Evolutionary conservation across 2,329 filamentous ascomycete genomes (phyloP).

Genomic region (Scedosporium minutisporum): DNA sequence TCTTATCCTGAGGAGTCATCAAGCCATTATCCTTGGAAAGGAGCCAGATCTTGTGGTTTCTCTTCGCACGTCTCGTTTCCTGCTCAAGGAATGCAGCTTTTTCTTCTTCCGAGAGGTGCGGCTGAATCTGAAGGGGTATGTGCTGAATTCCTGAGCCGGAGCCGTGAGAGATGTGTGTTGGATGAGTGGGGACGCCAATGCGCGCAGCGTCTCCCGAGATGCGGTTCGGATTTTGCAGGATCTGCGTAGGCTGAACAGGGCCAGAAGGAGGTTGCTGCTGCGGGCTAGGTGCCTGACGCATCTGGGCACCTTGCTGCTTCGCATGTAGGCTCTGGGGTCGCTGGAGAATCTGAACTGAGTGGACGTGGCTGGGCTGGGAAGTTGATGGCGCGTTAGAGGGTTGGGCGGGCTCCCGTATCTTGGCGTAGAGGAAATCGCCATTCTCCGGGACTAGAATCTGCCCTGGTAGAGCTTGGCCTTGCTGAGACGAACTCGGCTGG

Average conservation of each 20-base stretch:
- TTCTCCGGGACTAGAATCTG: slow-evolving; percentile 4
- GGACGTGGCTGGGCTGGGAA: slow-evolving; percentile 26
- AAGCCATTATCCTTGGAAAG: slow-evolving; percentile 89
- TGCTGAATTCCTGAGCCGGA: slow-evolving; percentile 29
- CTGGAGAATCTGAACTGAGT: slow-evolving; percentile 46
- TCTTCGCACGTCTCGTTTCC: slow-evolving; percentile 89
- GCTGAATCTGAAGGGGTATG: slow-evolving; percentile 24
- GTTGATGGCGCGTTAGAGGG: background rate
- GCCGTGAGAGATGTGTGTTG: slow-evolving; percentile 37
- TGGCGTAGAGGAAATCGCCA: slow-evolving; percentile 8
- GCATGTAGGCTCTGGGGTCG: slow-evolving; percentile 35
- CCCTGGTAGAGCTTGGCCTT: background rate
- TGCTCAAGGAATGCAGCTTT: slow-evolving; percentile 76
- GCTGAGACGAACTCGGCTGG: slow-evolving; percentile 9
- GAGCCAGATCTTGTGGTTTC: slow-evolving; percentile 95
- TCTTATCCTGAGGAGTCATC: slow-evolving; percentile 99
- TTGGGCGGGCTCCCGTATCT: slow-evolving; percentile 8
- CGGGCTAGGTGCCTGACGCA: slow-evolving; percentile 17
- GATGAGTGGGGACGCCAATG: slow-evolving; percentile 17
- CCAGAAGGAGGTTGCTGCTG: slow-evolving; percentile 23
- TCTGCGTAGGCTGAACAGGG: slow-evolving; percentile 57
- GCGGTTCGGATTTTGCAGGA: slow-evolving; percentile 70
- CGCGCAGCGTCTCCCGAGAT: slow-evolving; percentile 38
- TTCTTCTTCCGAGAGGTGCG: slow-evolving; percentile 74
- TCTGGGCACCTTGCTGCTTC: slow-evolving; percentile 19